Conservation (phyloP, 2,329 filamentous ascomycete genomes). For the Ceratocystis papillata region DNA sequence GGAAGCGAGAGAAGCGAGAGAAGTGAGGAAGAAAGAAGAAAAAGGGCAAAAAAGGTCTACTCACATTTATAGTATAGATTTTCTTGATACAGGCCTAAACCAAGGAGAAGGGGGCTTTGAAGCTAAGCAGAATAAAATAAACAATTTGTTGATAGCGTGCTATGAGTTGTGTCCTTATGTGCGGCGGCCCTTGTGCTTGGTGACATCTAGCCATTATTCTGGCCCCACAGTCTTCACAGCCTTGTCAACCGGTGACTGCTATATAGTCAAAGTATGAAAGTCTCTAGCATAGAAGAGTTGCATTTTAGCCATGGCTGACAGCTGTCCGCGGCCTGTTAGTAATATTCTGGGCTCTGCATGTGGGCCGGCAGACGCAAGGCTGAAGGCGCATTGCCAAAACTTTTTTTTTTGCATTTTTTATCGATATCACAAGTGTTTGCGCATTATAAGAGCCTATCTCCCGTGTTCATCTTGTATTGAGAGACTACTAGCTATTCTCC, state of each 20-base stretch:
- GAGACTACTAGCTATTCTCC: no score
- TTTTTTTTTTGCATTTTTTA: constrained; percentile 22
- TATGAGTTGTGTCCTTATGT: no score
- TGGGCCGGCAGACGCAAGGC: constrained; percentile 14
- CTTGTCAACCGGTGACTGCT: neutral
- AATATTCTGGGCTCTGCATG: constrained; percentile 6
- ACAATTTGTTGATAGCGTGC: neutral
- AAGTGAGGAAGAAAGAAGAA: neutral
- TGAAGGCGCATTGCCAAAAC: constrained; percentile 19
- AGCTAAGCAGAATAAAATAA: neutral
- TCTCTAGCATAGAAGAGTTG: neutral
- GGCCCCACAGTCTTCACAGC: no score
- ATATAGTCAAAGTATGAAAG: neutral
- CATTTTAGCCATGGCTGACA: neutral
- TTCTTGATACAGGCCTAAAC: neutral
- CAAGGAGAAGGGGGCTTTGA: no score
- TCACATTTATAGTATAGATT: neutral
- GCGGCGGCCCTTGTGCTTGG: no score
- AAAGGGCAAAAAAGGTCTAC: neutral
- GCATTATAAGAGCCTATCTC: neutral
- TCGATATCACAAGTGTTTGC: constrained; percentile 12
- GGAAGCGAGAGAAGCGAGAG: neutral
- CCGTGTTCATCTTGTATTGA: no score
- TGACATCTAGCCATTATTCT: no score
- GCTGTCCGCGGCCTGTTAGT: neutral